A percentile compares a stretch with the other conserved stretches of the same genome.
These are phyloP conservation scores for Fusarium domesticum DNA, from an alignment of 2,329 filamentous ascomycete species.

Conservation along the genomic window DNA sequence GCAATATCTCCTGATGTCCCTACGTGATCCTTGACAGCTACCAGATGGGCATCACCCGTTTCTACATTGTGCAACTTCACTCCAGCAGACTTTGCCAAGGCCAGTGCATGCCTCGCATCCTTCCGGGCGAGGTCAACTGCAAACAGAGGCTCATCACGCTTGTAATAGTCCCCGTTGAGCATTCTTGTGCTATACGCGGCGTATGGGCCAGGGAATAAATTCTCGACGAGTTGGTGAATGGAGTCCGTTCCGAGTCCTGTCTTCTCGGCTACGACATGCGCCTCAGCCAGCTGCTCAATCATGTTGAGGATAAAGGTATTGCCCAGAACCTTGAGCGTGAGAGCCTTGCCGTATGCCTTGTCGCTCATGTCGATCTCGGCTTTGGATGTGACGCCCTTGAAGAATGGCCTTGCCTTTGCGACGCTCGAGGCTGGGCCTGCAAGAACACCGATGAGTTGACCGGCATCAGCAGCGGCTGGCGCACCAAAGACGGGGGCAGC, in stretches of 20 bases:
- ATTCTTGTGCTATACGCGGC: slow-evolving; percentile 73
- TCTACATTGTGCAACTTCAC: slow-evolving; percentile 62
- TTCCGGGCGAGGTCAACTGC: slow-evolving; percentile 79
- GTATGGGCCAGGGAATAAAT: slow-evolving; percentile 73
- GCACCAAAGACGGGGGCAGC: slow-evolving; percentile 69
- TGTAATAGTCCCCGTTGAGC: slow-evolving; percentile 71
- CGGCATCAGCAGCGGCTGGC: slow-evolving; percentile 66
- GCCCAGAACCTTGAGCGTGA: slow-evolving; percentile 75
- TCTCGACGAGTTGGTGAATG: slow-evolving; percentile 68
- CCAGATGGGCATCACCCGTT: slow-evolving; percentile 66
- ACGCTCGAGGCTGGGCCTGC: slow-evolving; percentile 62
- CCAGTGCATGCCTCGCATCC: slow-evolving; percentile 72
- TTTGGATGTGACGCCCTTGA: slow-evolving; percentile 67
- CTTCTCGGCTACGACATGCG: slow-evolving; percentile 76
- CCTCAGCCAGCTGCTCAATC: slow-evolving; percentile 75
- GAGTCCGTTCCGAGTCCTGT: slow-evolving; percentile 68
- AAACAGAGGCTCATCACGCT: slow-evolving; percentile 76
- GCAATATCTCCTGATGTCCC: slow-evolving; percentile 76
- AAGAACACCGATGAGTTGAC: slow-evolving; percentile 69
- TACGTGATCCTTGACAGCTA: slow-evolving; percentile 62
- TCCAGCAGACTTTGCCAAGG: slow-evolving; percentile 61
- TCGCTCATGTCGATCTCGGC: slow-evolving; percentile 68
- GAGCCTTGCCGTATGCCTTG: slow-evolving; percentile 65
- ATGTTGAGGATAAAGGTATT: slow-evolving; percentile 86
- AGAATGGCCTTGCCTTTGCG: slow-evolving; percentile 65